Percentiles rank a stretch among this genome's conserved stretches.
Evolutionary conservation across 169 alveolate species (phyloP).

Genomic region (Plasmodium vivax): DNA sequence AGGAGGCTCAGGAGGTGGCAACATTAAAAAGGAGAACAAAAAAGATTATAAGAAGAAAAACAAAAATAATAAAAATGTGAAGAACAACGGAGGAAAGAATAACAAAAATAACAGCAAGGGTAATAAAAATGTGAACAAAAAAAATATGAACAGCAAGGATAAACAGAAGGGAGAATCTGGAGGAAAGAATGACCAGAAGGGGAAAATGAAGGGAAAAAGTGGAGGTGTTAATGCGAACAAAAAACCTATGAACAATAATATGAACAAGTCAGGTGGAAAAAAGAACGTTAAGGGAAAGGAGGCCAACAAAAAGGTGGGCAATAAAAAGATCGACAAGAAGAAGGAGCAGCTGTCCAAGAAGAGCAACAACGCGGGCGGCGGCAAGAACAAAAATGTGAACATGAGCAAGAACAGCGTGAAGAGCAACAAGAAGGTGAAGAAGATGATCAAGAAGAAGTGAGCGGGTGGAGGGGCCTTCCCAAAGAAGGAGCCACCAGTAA

Average conservation of each 20-base stretch:
- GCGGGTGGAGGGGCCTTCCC: not conserved
- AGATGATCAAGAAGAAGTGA: conserved; percentile 17
- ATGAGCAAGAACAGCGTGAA: conserved; percentile 1
- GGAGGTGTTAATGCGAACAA: not conserved
- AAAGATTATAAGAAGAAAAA: not conserved
- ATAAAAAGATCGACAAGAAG: not conserved
- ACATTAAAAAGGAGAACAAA: conserved; percentile 9
- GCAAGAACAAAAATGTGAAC: conserved; percentile 19
- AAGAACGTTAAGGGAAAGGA: not conserved
- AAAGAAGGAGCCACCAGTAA: not conserved
- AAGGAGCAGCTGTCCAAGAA: not conserved
- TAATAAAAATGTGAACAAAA: conserved; percentile 6
- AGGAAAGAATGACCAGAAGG: not conserved
- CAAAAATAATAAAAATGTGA: conserved; percentile 4
- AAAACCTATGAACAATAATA: conserved; percentile 9
- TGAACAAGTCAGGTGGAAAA: not conserved
- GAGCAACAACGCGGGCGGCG: not conserved
- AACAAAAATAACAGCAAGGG: conserved; percentile 5
- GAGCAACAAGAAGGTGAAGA: conserved; percentile 15
- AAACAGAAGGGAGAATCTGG: not conserved
- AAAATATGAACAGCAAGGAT: not conserved
- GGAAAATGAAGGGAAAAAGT: not conserved
- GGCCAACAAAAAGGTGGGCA: not conserved
- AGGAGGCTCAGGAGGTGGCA: conserved; percentile 12
- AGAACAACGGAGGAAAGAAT: not conserved